Evolutionary conservation across 768 basidiomycete species (phyloP), one percentile per base, ranked within the genome.

Genomic region (Termitomyces eurrhizus): DNA sequence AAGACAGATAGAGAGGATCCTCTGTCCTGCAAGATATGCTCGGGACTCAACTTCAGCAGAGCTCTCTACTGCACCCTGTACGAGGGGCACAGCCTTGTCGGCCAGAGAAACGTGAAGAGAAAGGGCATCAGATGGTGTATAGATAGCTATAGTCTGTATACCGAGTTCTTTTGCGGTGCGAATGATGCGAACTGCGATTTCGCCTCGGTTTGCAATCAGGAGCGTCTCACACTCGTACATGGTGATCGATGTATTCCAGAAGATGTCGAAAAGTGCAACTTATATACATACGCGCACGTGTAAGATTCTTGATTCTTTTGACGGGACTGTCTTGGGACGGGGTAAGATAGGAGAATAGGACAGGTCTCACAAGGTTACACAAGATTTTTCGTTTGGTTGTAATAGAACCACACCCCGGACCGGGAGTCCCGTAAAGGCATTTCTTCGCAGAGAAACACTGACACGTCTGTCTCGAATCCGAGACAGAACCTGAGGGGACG

Each of bases 151-250:
- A 0, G 85, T 86, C 4, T 65, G 68, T 29, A 90, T 66, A 1
- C 78, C 81, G 3, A 87, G 76, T 32, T 70, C 69, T 52, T 78
- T 77, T 2, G 85, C 85, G 0, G 86, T 83, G 54, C 77, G 79
- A 29, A 89, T 73, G 64, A 89, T 80, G 9, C 88, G 82, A 14
- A 84, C 75, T 9, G 87, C 87, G 55, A 90, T 89, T 69, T 90
- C 88, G 45, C 88, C 88, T 29, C 88, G 83, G 69, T 90, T 89
- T 21, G 86, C 86, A 61, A 90, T 74, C 61, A 89, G 78, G 0
- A 88, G 74, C 62, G 80, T 85, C 63, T 84, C 80, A n/a, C 60
- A 62, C 59, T 62, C 42, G 59, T 67, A 70, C 44, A 57, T 48
- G 41, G 26, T 12, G 41, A 42, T 18, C 41, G 33, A 0, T 18